A percentile compares a stretch with the other conserved stretches of the same genome.
Conservation (phyloP, 345 rosid genomes). For the Clausena lansium region DNA sequence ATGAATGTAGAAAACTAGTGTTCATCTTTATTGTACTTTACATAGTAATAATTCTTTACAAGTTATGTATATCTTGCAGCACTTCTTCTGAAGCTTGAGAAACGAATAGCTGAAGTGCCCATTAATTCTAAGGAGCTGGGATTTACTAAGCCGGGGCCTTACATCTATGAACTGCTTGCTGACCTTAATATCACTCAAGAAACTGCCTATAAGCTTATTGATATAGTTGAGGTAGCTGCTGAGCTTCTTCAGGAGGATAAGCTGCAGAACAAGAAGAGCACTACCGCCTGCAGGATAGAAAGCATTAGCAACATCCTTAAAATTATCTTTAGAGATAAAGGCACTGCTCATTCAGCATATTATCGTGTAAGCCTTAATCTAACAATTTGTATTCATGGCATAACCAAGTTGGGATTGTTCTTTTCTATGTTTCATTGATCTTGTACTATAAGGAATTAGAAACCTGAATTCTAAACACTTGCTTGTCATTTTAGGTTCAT, state of each 20-base stretch:
- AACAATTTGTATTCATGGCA: background rate
- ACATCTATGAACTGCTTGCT: slow-evolving; percentile 75
- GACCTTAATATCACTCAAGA: slow-evolving; percentile 78
- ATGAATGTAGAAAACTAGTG: slow-evolving; percentile 2
- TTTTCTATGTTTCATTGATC: background rate
- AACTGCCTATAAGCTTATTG: slow-evolving; percentile 72
- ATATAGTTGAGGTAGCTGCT: slow-evolving; percentile 70
- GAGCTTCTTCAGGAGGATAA: slow-evolving; percentile 75
- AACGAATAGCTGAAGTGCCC: slow-evolving; percentile 77
- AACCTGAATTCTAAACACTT: slow-evolving; percentile 12
- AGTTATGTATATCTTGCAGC: slow-evolving; percentile 48
- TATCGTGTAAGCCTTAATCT: slow-evolving; percentile 70
- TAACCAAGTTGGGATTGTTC: background rate
- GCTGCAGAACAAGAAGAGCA: slow-evolving; percentile 41
- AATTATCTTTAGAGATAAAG: slow-evolving; percentile 64
- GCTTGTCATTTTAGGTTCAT: slow-evolving; percentile 65
- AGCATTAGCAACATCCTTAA: slow-evolving; percentile 65
- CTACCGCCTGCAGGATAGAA: slow-evolving; percentile 70
- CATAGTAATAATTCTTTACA: background rate
- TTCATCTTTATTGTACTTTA: slow-evolving; percentile 10
- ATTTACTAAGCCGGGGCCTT: slow-evolving; percentile 88
- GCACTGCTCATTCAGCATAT: slow-evolving; percentile 53
- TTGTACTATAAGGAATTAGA: background rate
- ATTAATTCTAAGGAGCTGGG: slow-evolving; percentile 76
- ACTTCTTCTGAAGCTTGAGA: slow-evolving; percentile 84